Percentiles rank a stretch among this genome's conserved stretches.
Conservation (phyloP, 192 early-diverging fungal species). For the Rhizophagus clarus region DNA sequence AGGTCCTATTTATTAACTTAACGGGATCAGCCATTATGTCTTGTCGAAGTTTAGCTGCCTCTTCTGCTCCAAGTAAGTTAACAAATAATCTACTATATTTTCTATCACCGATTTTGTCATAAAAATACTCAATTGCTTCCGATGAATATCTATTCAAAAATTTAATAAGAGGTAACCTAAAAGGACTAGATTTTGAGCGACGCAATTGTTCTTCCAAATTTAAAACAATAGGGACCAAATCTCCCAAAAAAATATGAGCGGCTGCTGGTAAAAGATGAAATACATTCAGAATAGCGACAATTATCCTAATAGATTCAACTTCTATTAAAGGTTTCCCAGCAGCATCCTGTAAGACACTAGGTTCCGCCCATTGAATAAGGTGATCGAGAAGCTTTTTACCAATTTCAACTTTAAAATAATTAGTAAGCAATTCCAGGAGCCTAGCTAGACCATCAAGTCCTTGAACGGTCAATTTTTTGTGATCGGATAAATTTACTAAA, state of each 20-base stretch:
- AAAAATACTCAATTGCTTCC: conserved; percentile 86
- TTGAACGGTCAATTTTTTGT: conserved; percentile 89
- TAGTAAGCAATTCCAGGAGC: conserved; percentile 88
- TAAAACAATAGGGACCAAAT: conserved; percentile 84
- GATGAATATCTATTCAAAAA: conserved; percentile 88
- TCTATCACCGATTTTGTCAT: conserved; percentile 63
- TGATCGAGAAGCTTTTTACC: conserved; percentile 98
- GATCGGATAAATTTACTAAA: conserved; percentile 91
- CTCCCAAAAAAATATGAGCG: conserved; percentile 90
- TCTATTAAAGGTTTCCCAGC: conserved; percentile 85
- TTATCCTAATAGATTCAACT: conserved; percentile 90
- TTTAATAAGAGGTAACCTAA: conserved; percentile 85
- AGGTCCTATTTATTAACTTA: conserved; percentile 54
- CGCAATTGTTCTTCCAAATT: conserved; percentile 83
- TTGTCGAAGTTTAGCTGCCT: conserved; percentile 60
- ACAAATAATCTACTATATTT: conserved; percentile 69
- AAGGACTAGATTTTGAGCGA: conserved; percentile 89
- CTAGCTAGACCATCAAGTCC: conserved; percentile 94
- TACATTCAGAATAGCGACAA: conserved; percentile 92
- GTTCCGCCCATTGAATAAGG: conserved; percentile 89
- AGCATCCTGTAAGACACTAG: conserved; percentile 76
- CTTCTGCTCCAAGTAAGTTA: conserved; percentile 54
- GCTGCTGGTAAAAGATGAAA: conserved; percentile 91
- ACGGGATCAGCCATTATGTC: conserved; percentile 64
- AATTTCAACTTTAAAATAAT: conserved; percentile 99